Evolutionary conservation across 257 asterid genomes (phyloP).

Genomic region (Plectranthus barbatus): DNA sequence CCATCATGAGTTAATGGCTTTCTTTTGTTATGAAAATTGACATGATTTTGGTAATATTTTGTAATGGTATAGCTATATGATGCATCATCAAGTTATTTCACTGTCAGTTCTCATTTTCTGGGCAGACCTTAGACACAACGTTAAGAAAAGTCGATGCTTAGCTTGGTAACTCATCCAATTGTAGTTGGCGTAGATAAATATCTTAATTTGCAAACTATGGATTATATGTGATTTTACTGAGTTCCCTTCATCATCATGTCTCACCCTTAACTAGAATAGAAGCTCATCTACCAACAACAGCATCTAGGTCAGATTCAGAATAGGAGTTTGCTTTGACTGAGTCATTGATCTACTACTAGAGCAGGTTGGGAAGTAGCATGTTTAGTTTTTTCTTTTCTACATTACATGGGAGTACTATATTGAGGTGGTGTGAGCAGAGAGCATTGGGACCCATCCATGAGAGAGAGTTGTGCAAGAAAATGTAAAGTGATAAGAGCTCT

Average conservation of each 20-base stretch:
- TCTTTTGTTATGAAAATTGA: constrained; percentile 11
- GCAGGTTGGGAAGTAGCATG: constrained; percentile 7
- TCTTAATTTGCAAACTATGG: neutral
- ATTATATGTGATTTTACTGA: neutral
- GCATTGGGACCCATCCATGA: too few relatives aligned
- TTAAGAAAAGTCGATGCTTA: neutral
- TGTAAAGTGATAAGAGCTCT: too few relatives aligned
- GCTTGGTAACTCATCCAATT: constrained; percentile 6
- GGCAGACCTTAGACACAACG: neutral
- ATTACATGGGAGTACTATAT: neutral
- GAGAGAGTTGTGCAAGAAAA: too few relatives aligned
- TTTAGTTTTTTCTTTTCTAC: neutral
- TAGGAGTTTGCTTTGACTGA: neutral
- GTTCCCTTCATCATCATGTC: too few relatives aligned
- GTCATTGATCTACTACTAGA: neutral
- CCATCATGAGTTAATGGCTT: constrained; percentile 11
- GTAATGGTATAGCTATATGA: constrained; percentile 22
- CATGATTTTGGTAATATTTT: constrained; percentile 8
- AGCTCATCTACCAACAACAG: neutral
- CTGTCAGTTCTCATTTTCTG: neutral
- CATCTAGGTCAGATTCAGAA: neutral
- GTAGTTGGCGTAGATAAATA: neutral
- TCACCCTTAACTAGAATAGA: neutral
- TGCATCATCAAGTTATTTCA: neutral
- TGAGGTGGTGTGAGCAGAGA: too few relatives aligned